Evolutionary conservation across 2,329 filamentous ascomycete species (phyloP), one percentile per base, ranked within the genome.

Genomic region (Microcera coccophila): DNA sequence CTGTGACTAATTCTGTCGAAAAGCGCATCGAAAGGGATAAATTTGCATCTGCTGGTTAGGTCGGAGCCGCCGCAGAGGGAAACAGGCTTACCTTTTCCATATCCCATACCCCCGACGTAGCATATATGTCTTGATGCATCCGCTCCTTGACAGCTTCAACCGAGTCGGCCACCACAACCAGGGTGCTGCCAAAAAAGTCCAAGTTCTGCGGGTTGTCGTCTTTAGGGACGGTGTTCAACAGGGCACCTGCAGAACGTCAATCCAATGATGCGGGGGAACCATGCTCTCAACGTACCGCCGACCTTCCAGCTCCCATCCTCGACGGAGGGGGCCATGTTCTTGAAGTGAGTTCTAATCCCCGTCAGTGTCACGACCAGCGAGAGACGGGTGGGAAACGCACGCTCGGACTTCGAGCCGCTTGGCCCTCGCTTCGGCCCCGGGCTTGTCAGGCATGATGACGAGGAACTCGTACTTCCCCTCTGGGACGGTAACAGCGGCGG

Each of bases 31-130:
- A 55, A 72, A 71, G 14, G 76, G 72, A 52, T 72, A 75, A 43
- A 79, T 74, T 55, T 76, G 70, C 41, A 66, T 64, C 72, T 74
- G 41, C 11, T 20, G 14, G 10, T 15, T 12, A 14, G 15, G n/a
- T n/a, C n/a, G n/a, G n/a, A n/a, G n/a, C n/a, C n/a, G n/a, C n/a
- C n/a, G n/a, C n/a, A n/a, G n/a, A n/a, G n/a, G n/a, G n/a, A n/a
- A 29, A 39, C 3, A 5, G 14, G 15, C 20, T 18, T 9, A 79
- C 79, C 56, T 85, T 85, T 26, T 82, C 77, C 45, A 85, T 61
- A 70, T 95, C 87, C 90, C 90, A 95, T 8, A 94, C 89, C 1
- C 82, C 87, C 33, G 66, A 73, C 47, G 68, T 74, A 9, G 75
- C 72, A 67, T 95, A 95, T 9, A 90, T 70, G 68, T 95, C 90